phyloP scores from a whole-genome alignment of 2,329 filamentous ascomycete species.

The Coniochaeta ligniaria region DNA sequence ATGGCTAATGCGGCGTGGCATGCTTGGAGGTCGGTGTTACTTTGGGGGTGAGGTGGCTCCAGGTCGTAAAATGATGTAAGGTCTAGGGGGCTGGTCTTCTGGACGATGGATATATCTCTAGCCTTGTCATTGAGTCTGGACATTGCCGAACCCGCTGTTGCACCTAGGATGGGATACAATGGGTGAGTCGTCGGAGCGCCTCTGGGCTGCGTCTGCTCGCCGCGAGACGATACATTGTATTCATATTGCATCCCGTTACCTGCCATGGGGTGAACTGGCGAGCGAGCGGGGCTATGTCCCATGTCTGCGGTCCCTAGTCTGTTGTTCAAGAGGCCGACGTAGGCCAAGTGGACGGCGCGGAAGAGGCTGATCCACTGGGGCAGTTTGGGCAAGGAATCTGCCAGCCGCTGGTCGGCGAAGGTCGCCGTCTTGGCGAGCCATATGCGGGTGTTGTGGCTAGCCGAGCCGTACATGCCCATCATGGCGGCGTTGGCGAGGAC shows the following conservation, averaged over 20 bases:
- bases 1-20: slow-evolving; percentile 6
- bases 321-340: slow-evolving; percentile 19
- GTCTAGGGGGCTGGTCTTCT: background rate
- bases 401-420: slow-evolving; percentile 7
- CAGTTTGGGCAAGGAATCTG: slow-evolving; percentile 22
- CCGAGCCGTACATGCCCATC: slow-evolving; percentile 33
- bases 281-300: slow-evolving; percentile 2
- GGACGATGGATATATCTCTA: background rate
- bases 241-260: background rate
- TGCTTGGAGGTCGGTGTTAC: background rate
- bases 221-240: background rate
- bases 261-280: background rate
- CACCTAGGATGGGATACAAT: slow-evolving; percentile 11
- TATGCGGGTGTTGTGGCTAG: slow-evolving; percentile 28
- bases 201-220: background rate
- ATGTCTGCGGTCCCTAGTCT: slow-evolving; percentile 4
- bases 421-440: slow-evolving; percentile 19
- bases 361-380: slow-evolving; percentile 29
- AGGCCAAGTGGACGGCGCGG: slow-evolving; percentile 26
- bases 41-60: background rate
- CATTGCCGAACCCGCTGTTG: slow-evolving; percentile 11
- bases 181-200: slow-evolving; percentile 4
- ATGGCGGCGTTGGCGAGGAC: slow-evolving; percentile 30
- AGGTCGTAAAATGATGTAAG: background rate
- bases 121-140: slow-evolving; percentile 9